Percentiles rank a stretch among this genome's conserved stretches.
Evolutionary conservation across 805 yeast genomes (phyloP).

Genomic region (Kurtzmaniella fragi): DNA sequence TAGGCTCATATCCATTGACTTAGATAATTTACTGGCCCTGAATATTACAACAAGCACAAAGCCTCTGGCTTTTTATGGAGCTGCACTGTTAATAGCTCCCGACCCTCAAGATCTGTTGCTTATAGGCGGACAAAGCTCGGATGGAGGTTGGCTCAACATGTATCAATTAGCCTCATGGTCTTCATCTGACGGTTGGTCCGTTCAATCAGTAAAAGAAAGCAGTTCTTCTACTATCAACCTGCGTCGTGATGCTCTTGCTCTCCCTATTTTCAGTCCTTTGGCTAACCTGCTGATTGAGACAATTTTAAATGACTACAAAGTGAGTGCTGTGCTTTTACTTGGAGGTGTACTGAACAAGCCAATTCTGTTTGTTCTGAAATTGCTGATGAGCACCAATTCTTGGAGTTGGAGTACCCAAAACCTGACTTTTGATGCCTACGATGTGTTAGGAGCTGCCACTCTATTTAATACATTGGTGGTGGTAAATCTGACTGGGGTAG

Average conservation of each 20-base stretch:
- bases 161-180: constrained; percentile 73
- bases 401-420: constrained; percentile 35
- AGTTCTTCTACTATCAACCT: constrained; percentile 41
- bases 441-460: constrained; percentile 46
- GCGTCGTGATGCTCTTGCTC: constrained; percentile 45
- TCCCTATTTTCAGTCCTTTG: constrained; percentile 46
- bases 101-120: constrained; percentile 45
- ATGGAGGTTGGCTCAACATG: constrained; percentile 65
- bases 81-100: constrained; percentile 40
- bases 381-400: constrained; percentile 26
- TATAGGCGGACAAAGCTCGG: constrained; percentile 60
- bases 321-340: constrained; percentile 43
- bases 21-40: constrained; percentile 24
- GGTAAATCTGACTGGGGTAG: constrained; percentile 20
- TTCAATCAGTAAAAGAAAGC: constrained; percentile 23
- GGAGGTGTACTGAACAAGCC: constrained; percentile 51
- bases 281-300: constrained; percentile 17
- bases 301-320: constrained; percentile 27
- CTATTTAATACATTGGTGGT: constrained; percentile 48
- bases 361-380: constrained; percentile 29
- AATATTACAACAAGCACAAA: constrained; percentile 45
- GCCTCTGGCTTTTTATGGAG: constrained; percentile 54
- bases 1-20: constrained; percentile 43
- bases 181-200: constrained; percentile 63
- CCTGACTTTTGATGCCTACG: constrained; percentile 6